Conservation (phyloP, 257 asterid species). For the Gentiana dahurica region DNA sequence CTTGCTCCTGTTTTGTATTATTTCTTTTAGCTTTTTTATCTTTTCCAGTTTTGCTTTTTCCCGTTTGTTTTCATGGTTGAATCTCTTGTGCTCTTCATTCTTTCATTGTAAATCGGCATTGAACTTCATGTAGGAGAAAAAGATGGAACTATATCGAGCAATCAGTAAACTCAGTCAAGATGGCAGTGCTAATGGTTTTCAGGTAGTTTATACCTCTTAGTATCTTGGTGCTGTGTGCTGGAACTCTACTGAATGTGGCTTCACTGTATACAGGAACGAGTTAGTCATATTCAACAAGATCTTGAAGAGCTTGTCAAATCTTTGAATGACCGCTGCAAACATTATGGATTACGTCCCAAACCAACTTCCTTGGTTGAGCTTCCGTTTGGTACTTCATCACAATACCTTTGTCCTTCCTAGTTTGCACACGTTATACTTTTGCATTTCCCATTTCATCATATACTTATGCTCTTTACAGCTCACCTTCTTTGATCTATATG, state of each 20-base stretch:
- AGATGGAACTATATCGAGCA: conserved; percentile 82
- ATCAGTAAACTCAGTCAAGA: conserved; percentile 78
- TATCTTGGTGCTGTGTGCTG: conserved; percentile 12
- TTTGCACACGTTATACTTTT: too few relatives aligned
- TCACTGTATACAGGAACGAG: conserved; percentile 53
- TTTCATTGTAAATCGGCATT: too few relatives aligned
- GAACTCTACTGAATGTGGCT: conserved; percentile 14
- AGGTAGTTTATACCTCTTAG: conserved; percentile 38
- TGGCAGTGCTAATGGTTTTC: conserved; percentile 47
- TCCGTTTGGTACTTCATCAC: conserved; percentile 64
- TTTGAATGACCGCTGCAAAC: conserved; percentile 86
- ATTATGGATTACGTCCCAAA: conserved; percentile 88
- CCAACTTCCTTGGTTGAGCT: conserved; percentile 76
- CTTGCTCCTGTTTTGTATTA: too few relatives aligned
- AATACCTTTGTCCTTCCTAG: conserved; percentile 1
- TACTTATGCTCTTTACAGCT: too few relatives aligned
- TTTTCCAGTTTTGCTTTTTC: not conserved
- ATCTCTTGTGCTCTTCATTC: not conserved
- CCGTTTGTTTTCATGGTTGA: not conserved
- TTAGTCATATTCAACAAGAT: conserved; percentile 55
- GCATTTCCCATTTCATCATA: too few relatives aligned
- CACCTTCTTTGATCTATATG: too few relatives aligned
- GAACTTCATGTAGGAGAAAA: conserved; percentile 42
- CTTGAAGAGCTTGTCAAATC: conserved; percentile 77
- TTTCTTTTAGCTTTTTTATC: conserved; percentile 1